phyloP scores from a whole-genome alignment of 2,329 filamentous ascomycete species.

The Cytospora paraplurivora region DNA sequence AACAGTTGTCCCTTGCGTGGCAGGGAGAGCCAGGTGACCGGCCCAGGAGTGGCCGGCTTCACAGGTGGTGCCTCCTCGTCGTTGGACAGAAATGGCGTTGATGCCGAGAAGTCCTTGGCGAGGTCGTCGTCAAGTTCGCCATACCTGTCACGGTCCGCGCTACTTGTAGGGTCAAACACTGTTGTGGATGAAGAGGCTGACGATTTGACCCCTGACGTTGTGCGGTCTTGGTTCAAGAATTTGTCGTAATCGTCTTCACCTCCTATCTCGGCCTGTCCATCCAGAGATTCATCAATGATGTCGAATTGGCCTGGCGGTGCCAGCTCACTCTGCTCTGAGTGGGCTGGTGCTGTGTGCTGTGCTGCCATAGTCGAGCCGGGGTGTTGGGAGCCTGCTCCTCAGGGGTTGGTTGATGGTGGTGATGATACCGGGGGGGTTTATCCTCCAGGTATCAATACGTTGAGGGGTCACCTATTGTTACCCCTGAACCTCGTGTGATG shows the following conservation, averaged over 20 bases:
- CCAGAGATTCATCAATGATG: constrained; percentile 18
- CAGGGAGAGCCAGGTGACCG: constrained; percentile 68
- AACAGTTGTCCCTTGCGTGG: constrained; percentile 71
- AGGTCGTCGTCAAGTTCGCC: constrained; percentile 25
- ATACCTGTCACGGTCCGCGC: constrained; percentile 21
- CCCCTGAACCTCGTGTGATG: not conserved
- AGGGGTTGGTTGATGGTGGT: constrained; percentile 1
- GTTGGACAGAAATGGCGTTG: constrained; percentile 30
- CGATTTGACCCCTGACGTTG: constrained; percentile 13
- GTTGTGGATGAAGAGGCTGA: constrained; percentile 27
- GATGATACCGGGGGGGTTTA: not conserved
- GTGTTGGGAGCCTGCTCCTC: constrained; percentile 26
- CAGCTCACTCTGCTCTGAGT: constrained; percentile 20
- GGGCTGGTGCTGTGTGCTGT: constrained; percentile 18
- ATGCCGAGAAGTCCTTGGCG: constrained; percentile 27
- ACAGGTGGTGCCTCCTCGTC: constrained; percentile 18
- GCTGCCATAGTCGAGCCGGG: constrained; percentile 8
- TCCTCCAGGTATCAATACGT: not conserved
- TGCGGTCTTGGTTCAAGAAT: constrained; percentile 20
- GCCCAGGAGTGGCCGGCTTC: constrained; percentile 22
- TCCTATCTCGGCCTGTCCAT: constrained; percentile 21
- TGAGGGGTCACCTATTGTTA: constrained; percentile 2
- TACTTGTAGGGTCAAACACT: constrained; percentile 23
- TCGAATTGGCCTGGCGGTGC: constrained; percentile 23
- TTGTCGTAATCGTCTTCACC: constrained; percentile 17